phyloP scores from a whole-genome alignment of 257 asterid species.

The Ilex asprella region DNA sequence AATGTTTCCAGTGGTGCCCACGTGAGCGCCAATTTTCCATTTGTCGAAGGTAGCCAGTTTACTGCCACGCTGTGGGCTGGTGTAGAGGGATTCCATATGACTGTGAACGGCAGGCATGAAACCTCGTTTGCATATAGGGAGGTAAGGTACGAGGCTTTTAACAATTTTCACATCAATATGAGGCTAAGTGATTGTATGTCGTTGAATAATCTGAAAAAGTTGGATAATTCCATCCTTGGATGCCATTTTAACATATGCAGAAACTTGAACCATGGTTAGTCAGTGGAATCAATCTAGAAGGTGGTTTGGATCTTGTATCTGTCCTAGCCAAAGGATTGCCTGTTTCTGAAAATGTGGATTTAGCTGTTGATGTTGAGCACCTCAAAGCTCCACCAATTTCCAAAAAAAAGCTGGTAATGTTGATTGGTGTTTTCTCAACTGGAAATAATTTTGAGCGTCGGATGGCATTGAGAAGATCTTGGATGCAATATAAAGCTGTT shows the following conservation, averaged over 20 bases:
- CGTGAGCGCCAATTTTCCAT: conserved; percentile 47
- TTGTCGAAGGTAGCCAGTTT: conserved; percentile 76
- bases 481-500: conserved; percentile 91
- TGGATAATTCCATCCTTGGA: background rate
- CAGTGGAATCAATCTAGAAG: conserved; percentile 54
- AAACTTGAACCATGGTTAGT: conserved; percentile 95
- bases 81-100: conserved; percentile 80
- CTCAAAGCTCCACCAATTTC: conserved; percentile 55
- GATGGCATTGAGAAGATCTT: conserved; percentile 84
- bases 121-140: conserved; percentile 76
- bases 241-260: conserved; percentile 36
- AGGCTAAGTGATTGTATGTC: background rate
- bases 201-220: background rate
- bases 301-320: conserved; percentile 59
- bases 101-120: conserved; percentile 96
- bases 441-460: conserved; percentile 92
- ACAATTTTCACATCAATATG: background rate
- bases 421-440: conserved; percentile 89
- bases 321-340: conserved; percentile 86
- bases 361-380: conserved; percentile 45
- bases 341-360: conserved; percentile 54
- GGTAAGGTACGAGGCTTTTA: conserved; percentile 28
- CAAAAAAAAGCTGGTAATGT: conserved; percentile 43
- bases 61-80: conserved; percentile 96
- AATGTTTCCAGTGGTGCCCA: conserved; percentile 48